Evolutionary conservation across 2,329 filamentous ascomycete species (phyloP).

Genomic region (Sporothrix protearum): DNA sequence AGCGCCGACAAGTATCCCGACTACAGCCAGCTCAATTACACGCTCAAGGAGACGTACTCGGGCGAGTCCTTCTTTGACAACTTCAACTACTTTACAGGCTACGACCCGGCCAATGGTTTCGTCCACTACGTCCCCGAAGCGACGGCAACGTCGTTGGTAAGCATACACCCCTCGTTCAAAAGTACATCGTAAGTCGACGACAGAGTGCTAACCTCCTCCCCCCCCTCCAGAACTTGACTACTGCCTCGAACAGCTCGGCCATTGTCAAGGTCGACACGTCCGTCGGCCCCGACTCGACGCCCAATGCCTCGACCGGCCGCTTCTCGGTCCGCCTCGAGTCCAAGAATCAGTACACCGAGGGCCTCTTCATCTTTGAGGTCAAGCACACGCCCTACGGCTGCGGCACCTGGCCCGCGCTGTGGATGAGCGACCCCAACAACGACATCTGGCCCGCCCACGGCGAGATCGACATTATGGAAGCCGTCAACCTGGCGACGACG

Average conservation of each 20-base stretch:
- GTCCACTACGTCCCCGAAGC: slow-evolving; percentile 51
- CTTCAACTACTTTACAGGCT: slow-evolving; percentile 51
- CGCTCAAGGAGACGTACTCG: slow-evolving; percentile 48
- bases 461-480: slow-evolving; percentile 48
- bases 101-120: slow-evolving; percentile 50
- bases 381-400: slow-evolving; percentile 62
- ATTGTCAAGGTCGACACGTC: slow-evolving; percentile 60
- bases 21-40: slow-evolving; percentile 48
- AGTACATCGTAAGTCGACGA: too few relatives aligned
- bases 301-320: slow-evolving; percentile 56
- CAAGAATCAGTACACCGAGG: slow-evolving; percentile 56
- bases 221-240: slow-evolving; percentile 56
- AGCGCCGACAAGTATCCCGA: slow-evolving; percentile 45
- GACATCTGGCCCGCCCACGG: slow-evolving; percentile 43
- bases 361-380: slow-evolving; percentile 66
- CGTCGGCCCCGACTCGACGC: slow-evolving; percentile 45
- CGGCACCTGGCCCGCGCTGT: slow-evolving; percentile 63
- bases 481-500: slow-evolving; percentile 41
- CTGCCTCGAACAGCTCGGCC: slow-evolving; percentile 51
- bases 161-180: slow-evolving; percentile 20
- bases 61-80: slow-evolving; percentile 53
- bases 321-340: slow-evolving; percentile 62
- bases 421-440: slow-evolving; percentile 59
- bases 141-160: slow-evolving; percentile 43
- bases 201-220: background rate